Conservation (phyloP, 805 yeast genomes). For the Zygosaccharomyces pseudorouxii region DNA sequence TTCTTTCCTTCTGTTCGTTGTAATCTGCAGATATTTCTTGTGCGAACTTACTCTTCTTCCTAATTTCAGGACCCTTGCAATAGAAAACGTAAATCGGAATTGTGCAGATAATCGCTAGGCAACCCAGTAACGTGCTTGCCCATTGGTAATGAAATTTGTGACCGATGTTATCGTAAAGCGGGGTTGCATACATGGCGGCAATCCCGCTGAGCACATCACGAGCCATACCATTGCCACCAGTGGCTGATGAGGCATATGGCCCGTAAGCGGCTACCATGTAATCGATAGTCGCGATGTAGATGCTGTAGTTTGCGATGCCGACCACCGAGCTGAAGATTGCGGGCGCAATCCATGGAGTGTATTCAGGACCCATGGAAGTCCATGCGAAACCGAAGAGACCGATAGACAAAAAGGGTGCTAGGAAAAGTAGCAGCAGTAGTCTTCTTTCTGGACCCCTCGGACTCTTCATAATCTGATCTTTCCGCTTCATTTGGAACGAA, state of each 20-base stretch:
- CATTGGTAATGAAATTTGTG: constrained; percentile 9
- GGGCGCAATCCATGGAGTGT: constrained; percentile 11
- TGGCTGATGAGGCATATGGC: constrained; percentile 10
- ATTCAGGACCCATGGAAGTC: constrained; percentile 10
- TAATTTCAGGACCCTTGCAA: constrained; percentile 7
- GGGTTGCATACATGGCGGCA: constrained; percentile 11
- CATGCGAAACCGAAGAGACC: constrained; percentile 11
- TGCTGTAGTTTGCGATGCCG: constrained; percentile 10
- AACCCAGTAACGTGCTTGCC: constrained; percentile 10
- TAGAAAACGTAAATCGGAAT: constrained; percentile 8
- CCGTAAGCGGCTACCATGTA: constrained; percentile 12
- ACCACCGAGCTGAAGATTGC: constrained; percentile 9
- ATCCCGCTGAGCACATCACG: constrained; percentile 11
- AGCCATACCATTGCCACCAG: constrained; percentile 10
- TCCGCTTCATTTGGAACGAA: not conserved
- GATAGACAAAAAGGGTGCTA: constrained; percentile 7
- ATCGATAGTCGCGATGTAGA: constrained; percentile 9
- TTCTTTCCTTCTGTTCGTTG: not conserved
- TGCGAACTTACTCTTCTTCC: constrained; percentile 8
- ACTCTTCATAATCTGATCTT: constrained; percentile 4
- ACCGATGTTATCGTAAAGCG: constrained; percentile 9
- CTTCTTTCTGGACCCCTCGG: constrained; percentile 10
- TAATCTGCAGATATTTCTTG: constrained; percentile 4
- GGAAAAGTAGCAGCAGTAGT: constrained; percentile 2
- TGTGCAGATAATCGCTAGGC: constrained; percentile 8